Percentiles rank a stretch among this genome's conserved stretches.
phyloP scores from a whole-genome alignment of 2,329 filamentous ascomycete genomes.

The Apiospora sp. region DNA sequence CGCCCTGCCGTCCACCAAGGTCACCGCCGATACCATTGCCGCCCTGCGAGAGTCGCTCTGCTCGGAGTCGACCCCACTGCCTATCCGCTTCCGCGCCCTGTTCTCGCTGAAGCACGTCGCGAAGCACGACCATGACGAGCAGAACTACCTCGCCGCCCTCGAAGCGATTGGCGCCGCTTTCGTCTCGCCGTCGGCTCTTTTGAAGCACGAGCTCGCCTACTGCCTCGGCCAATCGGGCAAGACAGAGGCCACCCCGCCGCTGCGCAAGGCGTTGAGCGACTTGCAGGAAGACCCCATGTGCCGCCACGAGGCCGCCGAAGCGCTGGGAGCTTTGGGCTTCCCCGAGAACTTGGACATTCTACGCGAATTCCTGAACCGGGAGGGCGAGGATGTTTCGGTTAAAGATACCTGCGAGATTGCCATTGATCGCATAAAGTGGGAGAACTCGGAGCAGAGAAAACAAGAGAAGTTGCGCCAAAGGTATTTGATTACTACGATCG shows the following conservation, averaged over 20 bases:
- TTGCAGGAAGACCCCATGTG: slow-evolving; percentile 91
- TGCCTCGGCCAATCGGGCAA: slow-evolving; percentile 93
- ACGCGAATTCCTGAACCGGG: slow-evolving; percentile 75
- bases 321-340: slow-evolving; percentile 86
- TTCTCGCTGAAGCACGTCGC: slow-evolving; percentile 98
- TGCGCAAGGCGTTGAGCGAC: slow-evolving; percentile 79
- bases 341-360: slow-evolving; percentile 77
- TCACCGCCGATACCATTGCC: slow-evolving; percentile 55
- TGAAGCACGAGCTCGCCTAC: slow-evolving; percentile 98
- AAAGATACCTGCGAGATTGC: slow-evolving; percentile 97
- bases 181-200: slow-evolving; percentile 81
- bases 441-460: slow-evolving; percentile 76
- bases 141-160: slow-evolving; percentile 58
- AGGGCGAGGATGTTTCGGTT: slow-evolving; percentile 81
- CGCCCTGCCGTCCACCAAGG: slow-evolving; percentile 12
- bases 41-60: slow-evolving; percentile 78
- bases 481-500: slow-evolving; percentile 53
- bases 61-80: slow-evolving; percentile 82
- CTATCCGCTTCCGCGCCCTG: slow-evolving; percentile 91
- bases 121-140: slow-evolving; percentile 70
- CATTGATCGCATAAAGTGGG: slow-evolving; percentile 93
- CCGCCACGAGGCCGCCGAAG: slow-evolving; percentile 95
- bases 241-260: slow-evolving; percentile 73
- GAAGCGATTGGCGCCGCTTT: slow-evolving; percentile 91
- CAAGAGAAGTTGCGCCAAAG: slow-evolving; percentile 82